phyloP scores from a whole-genome alignment of 768 basidiomycete species.

The Rhodotorula sphaerocarpa region DNA sequence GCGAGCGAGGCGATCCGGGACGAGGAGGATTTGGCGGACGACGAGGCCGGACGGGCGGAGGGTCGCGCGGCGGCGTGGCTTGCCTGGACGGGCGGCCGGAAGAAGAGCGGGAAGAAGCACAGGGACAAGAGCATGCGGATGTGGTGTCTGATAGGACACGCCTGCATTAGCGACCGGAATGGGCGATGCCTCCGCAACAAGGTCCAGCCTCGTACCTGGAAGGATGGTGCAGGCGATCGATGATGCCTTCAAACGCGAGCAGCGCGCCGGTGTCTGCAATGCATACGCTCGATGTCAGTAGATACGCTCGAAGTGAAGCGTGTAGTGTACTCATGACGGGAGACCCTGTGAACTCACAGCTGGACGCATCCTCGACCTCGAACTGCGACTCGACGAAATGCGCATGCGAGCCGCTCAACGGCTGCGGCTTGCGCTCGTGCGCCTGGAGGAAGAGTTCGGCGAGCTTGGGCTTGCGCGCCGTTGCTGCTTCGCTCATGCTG shows the following conservation, averaged over 20 bases:
- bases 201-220: slow-evolving; percentile 1
- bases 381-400: slow-evolving; percentile 2
- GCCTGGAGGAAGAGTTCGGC: background rate
- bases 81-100: slow-evolving; percentile 9
- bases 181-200: background rate
- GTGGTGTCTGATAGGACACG: slow-evolving; percentile 3
- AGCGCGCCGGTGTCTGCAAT: slow-evolving; percentile 16
- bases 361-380: slow-evolving; percentile 22
- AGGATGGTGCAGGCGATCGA: slow-evolving; percentile 4
- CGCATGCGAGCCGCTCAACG: background rate
- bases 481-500: no score
- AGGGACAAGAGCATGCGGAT: slow-evolving; percentile 16
- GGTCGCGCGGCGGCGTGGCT: no score
- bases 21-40: background rate
- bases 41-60: background rate
- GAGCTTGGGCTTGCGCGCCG: background rate
- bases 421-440: background rate
- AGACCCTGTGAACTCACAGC: slow-evolving; percentile 3
- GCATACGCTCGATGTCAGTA: no score
- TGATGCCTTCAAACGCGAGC: slow-evolving; percentile 3
- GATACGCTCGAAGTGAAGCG: no score
- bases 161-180: background rate
- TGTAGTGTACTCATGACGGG: no score
- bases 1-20: background rate
- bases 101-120: slow-evolving; percentile 22